These are phyloP conservation scores for Spirogloea muscicola DNA, from an alignment of 139 green algal genomes.

Conservation along the genomic window DNA sequence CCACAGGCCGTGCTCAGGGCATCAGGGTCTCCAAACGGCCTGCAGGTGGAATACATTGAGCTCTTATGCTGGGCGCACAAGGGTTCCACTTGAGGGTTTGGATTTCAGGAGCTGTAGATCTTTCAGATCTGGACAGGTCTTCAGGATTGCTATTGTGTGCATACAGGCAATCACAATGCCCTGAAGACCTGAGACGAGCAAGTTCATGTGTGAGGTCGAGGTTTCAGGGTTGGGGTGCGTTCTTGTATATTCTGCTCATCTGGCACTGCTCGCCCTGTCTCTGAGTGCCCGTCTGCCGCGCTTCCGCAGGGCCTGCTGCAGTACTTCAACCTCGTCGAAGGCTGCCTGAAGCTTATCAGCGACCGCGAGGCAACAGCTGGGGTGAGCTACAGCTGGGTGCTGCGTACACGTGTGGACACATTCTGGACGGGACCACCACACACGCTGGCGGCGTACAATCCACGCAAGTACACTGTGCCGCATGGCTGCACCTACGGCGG, in stretches of 20 bases:
- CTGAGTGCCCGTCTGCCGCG: too few species aligned
- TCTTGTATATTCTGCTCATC: too few species aligned
- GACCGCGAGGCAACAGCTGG: neutral
- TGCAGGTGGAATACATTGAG: slow-evolving; percentile 14
- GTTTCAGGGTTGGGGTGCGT: too few species aligned
- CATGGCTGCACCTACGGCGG: slow-evolving; percentile 15
- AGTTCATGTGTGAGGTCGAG: too few species aligned
- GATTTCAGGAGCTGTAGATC: too few species aligned
- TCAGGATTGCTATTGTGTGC: too few species aligned
- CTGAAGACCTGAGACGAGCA: too few species aligned
- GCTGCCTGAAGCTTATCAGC: slow-evolving; percentile 2
- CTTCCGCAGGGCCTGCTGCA: slow-evolving; percentile 45
- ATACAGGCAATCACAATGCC: too few species aligned
- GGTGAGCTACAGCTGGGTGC: slow-evolving; percentile 26
- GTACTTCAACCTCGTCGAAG: slow-evolving; percentile 34
- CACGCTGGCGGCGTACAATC: neutral
- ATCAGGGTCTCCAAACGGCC: slow-evolving; percentile 10
- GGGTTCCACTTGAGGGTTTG: too few species aligned
- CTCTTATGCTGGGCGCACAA: too few species aligned
- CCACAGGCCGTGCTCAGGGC: neutral
- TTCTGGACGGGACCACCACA: slow-evolving; percentile 33
- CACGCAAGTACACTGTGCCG: slow-evolving; percentile 20
- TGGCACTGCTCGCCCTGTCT: too few species aligned
- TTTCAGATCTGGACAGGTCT: too few species aligned
- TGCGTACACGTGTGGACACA: slow-evolving; percentile 33